Conservation (phyloP, 2,329 filamentous ascomycete genomes). For the Colletotrichum orchidophilum region DNA sequence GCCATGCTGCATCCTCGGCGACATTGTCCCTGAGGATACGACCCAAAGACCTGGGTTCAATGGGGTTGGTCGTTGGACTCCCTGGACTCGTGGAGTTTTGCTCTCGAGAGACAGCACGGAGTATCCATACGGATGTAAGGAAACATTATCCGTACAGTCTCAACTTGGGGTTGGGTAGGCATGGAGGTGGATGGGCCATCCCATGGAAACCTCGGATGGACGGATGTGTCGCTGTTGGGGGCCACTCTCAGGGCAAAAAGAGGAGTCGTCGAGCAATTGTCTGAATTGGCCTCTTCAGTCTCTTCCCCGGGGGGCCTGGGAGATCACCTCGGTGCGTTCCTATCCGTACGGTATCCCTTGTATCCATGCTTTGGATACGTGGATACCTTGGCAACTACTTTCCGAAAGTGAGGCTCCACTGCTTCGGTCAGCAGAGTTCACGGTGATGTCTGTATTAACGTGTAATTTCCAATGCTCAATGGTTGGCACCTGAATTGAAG, state of each 20-base stretch:
- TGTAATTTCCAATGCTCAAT: background rate
- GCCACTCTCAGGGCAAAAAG: background rate
- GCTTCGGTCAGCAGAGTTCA: background rate
- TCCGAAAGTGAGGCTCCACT: background rate
- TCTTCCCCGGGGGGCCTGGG: background rate
- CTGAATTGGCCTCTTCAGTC: background rate
- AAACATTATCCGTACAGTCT: background rate
- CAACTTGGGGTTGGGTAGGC: background rate
- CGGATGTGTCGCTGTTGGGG: constrained; percentile 2
- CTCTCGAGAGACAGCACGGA: background rate
- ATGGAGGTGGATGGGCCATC: background rate
- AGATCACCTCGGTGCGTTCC: background rate
- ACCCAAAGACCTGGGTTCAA: constrained; percentile 15
- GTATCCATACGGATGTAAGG: too few species aligned
- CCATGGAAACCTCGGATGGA: background rate
- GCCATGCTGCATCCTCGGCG: constrained; percentile 17
- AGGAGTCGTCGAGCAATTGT: background rate
- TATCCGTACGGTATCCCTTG: background rate
- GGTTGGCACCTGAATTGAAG: background rate
- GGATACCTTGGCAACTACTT: background rate
- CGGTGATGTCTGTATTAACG: background rate
- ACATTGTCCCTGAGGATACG: constrained; percentile 11
- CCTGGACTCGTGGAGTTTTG: background rate
- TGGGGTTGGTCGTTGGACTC: background rate
- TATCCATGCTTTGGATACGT: background rate